Evolutionary conservation across 2,329 filamentous ascomycete genomes (phyloP).

Genomic region (Fonsecaea multimorphosa): DNA sequence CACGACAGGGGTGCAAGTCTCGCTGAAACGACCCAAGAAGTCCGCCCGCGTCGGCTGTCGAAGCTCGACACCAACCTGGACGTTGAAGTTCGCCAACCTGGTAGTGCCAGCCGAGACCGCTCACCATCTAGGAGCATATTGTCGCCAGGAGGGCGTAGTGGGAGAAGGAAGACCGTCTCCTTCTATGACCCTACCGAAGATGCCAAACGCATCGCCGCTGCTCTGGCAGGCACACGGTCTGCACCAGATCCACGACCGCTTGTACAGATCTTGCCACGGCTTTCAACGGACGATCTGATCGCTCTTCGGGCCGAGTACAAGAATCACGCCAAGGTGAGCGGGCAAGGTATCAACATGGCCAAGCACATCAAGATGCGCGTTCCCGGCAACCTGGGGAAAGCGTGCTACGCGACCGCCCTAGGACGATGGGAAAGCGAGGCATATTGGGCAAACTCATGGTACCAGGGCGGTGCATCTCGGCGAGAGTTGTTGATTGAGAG

Average conservation of each 20-base stretch:
- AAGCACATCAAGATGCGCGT: constrained; percentile 57
- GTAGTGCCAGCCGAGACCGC: constrained; percentile 26
- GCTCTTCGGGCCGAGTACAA: constrained; percentile 90
- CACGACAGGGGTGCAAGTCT: constrained; percentile 17
- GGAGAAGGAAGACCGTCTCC: constrained; percentile 63
- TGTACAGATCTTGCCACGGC: constrained; percentile 80
- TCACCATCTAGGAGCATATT: constrained; percentile 28
- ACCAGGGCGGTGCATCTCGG: constrained; percentile 82
- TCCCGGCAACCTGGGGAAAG: constrained; percentile 76
- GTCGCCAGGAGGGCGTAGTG: constrained; percentile 24
- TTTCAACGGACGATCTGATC: constrained; percentile 87
- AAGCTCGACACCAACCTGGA: constrained; percentile 28
- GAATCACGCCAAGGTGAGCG: constrained; percentile 72
- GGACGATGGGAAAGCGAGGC: constrained; percentile 92
- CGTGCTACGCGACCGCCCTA: constrained; percentile 85
- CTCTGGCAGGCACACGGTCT: constrained; percentile 67
- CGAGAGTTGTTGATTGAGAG: constrained; percentile 91
- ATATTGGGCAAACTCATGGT: constrained; percentile 99
- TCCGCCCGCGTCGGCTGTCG: constrained; percentile 25
- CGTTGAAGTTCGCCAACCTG: constrained; percentile 27
- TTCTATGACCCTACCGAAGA: constrained; percentile 86
- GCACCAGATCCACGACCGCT: constrained; percentile 73
- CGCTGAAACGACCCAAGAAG: constrained; percentile 22
- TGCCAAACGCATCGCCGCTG: constrained; percentile 75
- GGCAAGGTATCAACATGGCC: constrained; percentile 57